Conservation (phyloP, 805 yeast genomes). For the Metschnikowia continentalis region DNA sequence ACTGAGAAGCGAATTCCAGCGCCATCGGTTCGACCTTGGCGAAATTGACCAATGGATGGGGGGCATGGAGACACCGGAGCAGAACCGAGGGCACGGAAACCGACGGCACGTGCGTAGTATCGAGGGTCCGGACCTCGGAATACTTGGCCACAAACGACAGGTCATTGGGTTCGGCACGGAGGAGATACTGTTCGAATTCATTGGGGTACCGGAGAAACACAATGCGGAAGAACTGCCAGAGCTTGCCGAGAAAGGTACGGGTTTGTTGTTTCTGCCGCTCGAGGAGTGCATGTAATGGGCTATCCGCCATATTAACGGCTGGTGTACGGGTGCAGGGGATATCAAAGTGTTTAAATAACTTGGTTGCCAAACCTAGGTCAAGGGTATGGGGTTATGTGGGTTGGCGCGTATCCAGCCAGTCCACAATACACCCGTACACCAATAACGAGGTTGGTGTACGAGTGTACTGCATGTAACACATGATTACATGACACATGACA, state of each 20-base stretch:
- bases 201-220: slow-evolving; percentile 22
- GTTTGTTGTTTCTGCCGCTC: slow-evolving; percentile 17
- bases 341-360: too few relatives aligned
- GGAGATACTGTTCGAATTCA: slow-evolving; percentile 39
- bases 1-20: slow-evolving; percentile 28
- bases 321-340: neutral
- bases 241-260: slow-evolving; percentile 18
- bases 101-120: slow-evolving; percentile 16
- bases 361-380: too few relatives aligned
- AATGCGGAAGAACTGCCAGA: slow-evolving; percentile 25
- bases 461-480: too few relatives aligned
- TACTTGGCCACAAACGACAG: slow-evolving; percentile 51
- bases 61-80: slow-evolving; percentile 42
- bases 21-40: slow-evolving; percentile 15
- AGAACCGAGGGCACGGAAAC: slow-evolving; percentile 29
- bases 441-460: too few relatives aligned
- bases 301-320: slow-evolving; percentile 2
- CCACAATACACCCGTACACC: too few relatives aligned
- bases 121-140: slow-evolving; percentile 36
- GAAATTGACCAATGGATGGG: slow-evolving; percentile 42
- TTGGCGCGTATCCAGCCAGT: too few relatives aligned
- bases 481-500: too few relatives aligned
- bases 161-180: slow-evolving; percentile 48
- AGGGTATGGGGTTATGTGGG: neutral
- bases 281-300: slow-evolving; percentile 5